Conservation (phyloP, 2,329 filamentous ascomycete species). For the Alternaria tenuissima region DNA sequence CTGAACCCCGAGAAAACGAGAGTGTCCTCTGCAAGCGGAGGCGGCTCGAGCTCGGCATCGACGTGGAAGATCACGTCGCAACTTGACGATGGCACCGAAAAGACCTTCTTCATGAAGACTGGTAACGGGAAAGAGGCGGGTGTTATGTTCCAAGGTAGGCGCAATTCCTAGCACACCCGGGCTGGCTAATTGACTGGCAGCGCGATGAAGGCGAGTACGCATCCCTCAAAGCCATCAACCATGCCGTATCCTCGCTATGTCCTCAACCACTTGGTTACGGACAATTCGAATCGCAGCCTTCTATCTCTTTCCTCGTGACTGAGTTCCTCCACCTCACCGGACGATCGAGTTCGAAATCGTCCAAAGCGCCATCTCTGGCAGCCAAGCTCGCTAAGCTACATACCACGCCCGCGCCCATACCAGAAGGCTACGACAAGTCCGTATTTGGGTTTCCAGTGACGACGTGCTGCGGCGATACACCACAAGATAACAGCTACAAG, state of each 20-base stretch:
- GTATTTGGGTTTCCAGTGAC: constrained; percentile 84
- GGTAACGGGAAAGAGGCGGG: constrained; percentile 67
- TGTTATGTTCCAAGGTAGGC: constrained; percentile 72
- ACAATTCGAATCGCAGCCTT: constrained; percentile 56
- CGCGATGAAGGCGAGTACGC: constrained; percentile 73
- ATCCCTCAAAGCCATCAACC: constrained; percentile 83
- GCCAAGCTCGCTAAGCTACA: constrained; percentile 82
- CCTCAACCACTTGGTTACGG: constrained; percentile 80
- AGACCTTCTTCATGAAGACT: constrained; percentile 76
- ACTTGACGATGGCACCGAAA: constrained; percentile 58
- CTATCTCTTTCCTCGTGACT: constrained; percentile 69
- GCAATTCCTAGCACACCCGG: not conserved
- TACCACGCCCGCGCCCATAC: constrained; percentile 73
- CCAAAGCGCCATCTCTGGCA: constrained; percentile 65
- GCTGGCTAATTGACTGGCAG: constrained; percentile 18
- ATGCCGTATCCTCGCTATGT: constrained; percentile 75
- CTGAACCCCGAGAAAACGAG: constrained; percentile 64
- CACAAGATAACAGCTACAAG: constrained; percentile 79
- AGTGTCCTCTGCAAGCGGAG: constrained; percentile 69
- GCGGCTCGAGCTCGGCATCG: constrained; percentile 69
- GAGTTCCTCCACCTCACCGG: constrained; percentile 74
- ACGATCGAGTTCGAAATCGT: constrained; percentile 37
- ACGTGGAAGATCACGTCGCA: constrained; percentile 67
- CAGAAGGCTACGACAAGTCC: constrained; percentile 64
- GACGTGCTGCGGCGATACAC: constrained; percentile 87